phyloP scores from a whole-genome alignment of 495 filamentous ascomycete species.

The Aspergillus sclerotiicarbonarius region DNA sequence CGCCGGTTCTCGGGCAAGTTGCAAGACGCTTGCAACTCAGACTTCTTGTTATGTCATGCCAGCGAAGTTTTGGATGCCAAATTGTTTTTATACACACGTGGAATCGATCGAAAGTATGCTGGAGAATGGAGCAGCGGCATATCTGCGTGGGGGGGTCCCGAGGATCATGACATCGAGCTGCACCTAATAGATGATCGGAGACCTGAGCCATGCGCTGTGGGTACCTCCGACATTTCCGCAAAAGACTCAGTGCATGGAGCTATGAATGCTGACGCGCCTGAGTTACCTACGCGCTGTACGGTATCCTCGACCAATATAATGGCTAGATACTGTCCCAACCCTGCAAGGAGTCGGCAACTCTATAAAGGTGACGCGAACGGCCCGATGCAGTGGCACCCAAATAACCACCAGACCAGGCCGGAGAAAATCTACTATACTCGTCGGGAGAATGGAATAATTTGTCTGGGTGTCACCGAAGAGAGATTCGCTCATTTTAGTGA shows the following conservation, averaged over 20 bases:
- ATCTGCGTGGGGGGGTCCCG: constrained; percentile 13
- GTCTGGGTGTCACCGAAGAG: constrained; percentile 13
- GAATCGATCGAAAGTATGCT: constrained; percentile 25
- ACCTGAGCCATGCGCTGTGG: neutral
- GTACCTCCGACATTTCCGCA: neutral
- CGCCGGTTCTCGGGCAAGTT: constrained; percentile 16
- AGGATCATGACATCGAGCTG: neutral
- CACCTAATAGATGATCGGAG: neutral
- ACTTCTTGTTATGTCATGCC: constrained; percentile 27
- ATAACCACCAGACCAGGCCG: neutral
- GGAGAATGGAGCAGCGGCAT: constrained; percentile 34
- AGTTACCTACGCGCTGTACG: neutral
- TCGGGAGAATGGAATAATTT: constrained; percentile 14
- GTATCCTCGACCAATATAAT: neutral
- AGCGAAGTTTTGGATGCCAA: constrained; percentile 29
- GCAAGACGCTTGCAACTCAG: constrained; percentile 5
- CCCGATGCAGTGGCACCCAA: neutral
- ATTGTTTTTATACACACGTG: constrained; percentile 26
- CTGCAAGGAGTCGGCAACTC: neutral
- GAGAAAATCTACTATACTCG: neutral
- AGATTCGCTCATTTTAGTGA: constrained; percentile 14
- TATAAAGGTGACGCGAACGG: neutral
- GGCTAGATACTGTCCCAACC: neutral
- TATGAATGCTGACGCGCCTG: neutral
- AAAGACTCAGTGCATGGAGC: neutral